Conservation (phyloP, 2,329 filamentous ascomycete genomes). For the Aspergillus pseudonomiae region DNA sequence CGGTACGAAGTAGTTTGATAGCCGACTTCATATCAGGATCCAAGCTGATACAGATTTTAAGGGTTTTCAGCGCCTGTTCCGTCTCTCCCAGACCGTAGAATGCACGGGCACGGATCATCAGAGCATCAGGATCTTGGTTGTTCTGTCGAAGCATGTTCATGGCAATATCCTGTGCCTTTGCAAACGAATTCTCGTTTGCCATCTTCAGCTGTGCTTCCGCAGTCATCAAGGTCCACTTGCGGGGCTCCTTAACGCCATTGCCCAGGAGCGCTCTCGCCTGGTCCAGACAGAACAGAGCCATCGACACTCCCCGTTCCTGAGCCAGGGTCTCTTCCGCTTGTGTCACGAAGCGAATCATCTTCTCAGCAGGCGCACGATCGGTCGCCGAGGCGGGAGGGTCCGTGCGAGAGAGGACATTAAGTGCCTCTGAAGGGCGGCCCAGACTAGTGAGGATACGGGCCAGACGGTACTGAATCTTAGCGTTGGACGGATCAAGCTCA, state of each 20-base stretch:
- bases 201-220: constrained; percentile 92
- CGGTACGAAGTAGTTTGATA: constrained; percentile 83
- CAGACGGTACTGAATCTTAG: constrained; percentile 85
- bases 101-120: constrained; percentile 84
- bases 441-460: constrained; percentile 88
- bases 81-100: constrained; percentile 93
- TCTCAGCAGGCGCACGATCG: constrained; percentile 79
- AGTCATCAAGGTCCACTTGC: constrained; percentile 92
- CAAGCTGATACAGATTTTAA: constrained; percentile 83
- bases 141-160: constrained; percentile 85
- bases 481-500: constrained; percentile 80
- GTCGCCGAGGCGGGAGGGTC: constrained; percentile 79
- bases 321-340: constrained; percentile 78
- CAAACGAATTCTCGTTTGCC: constrained; percentile 83
- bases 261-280: constrained; percentile 84
- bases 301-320: constrained; percentile 78
- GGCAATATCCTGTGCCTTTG: constrained; percentile 89
- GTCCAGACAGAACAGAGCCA: constrained; percentile 90
- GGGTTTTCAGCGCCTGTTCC: constrained; percentile 89
- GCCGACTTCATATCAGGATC: constrained; percentile 91
- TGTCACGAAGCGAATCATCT: constrained; percentile 80
- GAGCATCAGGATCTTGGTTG: constrained; percentile 87
- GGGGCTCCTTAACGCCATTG: constrained; percentile 72
- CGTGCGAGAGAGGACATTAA: constrained; percentile 80
- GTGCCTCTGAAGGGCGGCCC: constrained; percentile 82